These are phyloP conservation scores for Ogataea minuta DNA, from an alignment of 805 yeast genomes.

Conservation along the genomic window DNA sequence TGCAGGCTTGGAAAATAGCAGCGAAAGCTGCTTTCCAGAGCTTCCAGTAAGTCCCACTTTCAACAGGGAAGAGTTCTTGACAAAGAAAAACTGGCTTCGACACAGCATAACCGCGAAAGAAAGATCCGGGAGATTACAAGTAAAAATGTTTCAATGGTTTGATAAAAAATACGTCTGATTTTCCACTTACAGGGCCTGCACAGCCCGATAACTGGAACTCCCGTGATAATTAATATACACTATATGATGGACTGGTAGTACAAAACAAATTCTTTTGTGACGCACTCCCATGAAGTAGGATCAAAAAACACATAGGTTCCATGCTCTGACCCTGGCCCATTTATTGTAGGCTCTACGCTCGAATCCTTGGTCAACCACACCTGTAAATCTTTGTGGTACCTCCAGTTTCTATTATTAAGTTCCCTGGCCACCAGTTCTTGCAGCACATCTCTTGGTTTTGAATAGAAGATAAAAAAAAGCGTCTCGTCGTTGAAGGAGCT, in stretches of 20 bases:
- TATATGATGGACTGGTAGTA: constrained; percentile 43
- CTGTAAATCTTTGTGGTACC: constrained; percentile 92
- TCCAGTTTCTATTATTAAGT: constrained; percentile 90
- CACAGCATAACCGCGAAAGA: constrained; percentile 36
- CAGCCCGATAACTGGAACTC: constrained; percentile 1
- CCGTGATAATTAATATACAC: constrained; percentile 5
- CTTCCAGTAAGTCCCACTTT: constrained; percentile 23
- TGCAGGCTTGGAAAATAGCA: background rate
- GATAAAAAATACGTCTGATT: constrained; percentile 1
- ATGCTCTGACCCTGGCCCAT: constrained; percentile 78
- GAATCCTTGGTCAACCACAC: constrained; percentile 97
- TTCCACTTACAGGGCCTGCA: too few species aligned
- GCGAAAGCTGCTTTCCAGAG: constrained; percentile 6
- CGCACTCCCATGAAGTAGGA: constrained; percentile 94
- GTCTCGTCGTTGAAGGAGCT: constrained; percentile 83
- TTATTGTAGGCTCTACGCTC: constrained; percentile 80
- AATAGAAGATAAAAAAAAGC: constrained; percentile 86
- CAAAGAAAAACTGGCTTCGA: constrained; percentile 56
- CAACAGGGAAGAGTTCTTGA: constrained; percentile 49
- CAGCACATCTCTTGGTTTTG: constrained; percentile 86
- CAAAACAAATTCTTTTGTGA: constrained; percentile 63
- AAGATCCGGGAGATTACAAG: constrained; percentile 1
- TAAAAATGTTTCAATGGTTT: constrained; percentile 4
- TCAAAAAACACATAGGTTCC: constrained; percentile 95
- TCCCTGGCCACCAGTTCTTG: constrained; percentile 95